phyloP scores from a whole-genome alignment of 192 early-diverging fungal species.

The Phycomyces blakesleeanus region DNA sequence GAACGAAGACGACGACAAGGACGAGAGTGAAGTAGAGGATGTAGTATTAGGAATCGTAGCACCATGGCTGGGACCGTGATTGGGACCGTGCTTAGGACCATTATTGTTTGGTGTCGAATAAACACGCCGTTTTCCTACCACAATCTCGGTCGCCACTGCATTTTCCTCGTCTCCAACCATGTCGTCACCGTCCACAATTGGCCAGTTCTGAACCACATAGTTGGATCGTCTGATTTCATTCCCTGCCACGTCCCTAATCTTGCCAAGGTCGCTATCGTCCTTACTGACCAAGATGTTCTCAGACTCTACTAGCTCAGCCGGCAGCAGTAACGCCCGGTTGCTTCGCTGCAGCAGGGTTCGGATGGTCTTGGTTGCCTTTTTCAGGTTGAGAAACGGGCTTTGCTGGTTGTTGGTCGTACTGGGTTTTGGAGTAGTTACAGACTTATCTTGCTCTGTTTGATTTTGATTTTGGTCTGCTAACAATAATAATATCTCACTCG shows the following conservation, averaged over 20 bases:
- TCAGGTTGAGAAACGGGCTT: background rate
- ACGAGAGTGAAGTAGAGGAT: too few species aligned
- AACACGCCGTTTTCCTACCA: conserved; percentile 37
- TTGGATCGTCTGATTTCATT: conserved; percentile 20
- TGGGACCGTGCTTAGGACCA: too few species aligned
- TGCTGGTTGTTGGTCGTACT: too few species aligned
- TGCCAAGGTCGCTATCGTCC: background rate
- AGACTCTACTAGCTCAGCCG: background rate
- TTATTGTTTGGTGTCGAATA: conserved; percentile 27
- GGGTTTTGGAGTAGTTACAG: background rate
- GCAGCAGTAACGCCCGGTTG: conserved; percentile 10
- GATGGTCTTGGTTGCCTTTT: conserved; percentile 10
- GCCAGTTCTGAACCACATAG: conserved; percentile 32
- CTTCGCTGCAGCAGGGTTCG: conserved; percentile 12
- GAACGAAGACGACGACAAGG: too few species aligned
- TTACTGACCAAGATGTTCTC: background rate
- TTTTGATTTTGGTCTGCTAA: background rate
- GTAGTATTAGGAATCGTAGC: too few species aligned
- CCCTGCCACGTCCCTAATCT: conserved; percentile 3
- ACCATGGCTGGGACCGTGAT: too few species aligned
- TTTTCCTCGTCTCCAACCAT: conserved; percentile 22
- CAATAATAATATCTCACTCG: too few species aligned
- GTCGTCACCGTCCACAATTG: conserved; percentile 23
- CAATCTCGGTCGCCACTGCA: conserved; percentile 45
- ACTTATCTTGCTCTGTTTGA: background rate